phyloP scores from a whole-genome alignment of 345 rosid genomes.

The Camelina sativa region DNA sequence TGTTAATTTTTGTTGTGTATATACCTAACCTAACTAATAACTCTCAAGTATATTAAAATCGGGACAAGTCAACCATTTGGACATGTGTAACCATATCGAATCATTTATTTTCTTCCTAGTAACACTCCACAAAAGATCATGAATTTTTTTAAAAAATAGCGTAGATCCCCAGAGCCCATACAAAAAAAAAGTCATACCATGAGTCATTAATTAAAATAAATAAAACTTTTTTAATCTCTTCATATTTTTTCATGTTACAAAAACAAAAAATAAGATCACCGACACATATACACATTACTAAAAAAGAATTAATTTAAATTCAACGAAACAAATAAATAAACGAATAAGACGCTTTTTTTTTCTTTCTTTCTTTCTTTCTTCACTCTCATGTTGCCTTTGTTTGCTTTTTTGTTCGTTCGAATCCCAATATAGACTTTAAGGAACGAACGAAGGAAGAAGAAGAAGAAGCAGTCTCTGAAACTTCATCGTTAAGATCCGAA shows the following conservation, averaged over 20 bases:
- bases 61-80: conserved; percentile 4
- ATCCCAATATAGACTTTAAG: conserved; percentile 29
- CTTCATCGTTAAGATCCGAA: conserved; percentile 31
- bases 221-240: background rate
- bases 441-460: background rate
- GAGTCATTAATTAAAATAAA: background rate
- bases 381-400: background rate
- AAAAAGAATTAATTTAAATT: background rate
- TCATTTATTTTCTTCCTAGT: background rate
- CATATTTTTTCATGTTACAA: background rate
- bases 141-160: background rate
- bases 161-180: conserved; percentile 31
- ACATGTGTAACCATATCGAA: background rate
- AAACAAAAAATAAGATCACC: background rate
- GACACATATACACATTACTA: background rate
- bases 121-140: background rate
- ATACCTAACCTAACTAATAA: background rate
- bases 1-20: too few relatives aligned
- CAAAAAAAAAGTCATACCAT: background rate
- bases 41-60: background rate
- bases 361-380: background rate
- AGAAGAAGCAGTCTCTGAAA: conserved; percentile 1
- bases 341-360: conserved; percentile 10
- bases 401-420: conserved; percentile 27
- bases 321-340: background rate